These are phyloP conservation scores for Alternaria solani DNA, from an alignment of 2,329 filamentous ascomycete genomes.

Conservation along the genomic window DNA sequence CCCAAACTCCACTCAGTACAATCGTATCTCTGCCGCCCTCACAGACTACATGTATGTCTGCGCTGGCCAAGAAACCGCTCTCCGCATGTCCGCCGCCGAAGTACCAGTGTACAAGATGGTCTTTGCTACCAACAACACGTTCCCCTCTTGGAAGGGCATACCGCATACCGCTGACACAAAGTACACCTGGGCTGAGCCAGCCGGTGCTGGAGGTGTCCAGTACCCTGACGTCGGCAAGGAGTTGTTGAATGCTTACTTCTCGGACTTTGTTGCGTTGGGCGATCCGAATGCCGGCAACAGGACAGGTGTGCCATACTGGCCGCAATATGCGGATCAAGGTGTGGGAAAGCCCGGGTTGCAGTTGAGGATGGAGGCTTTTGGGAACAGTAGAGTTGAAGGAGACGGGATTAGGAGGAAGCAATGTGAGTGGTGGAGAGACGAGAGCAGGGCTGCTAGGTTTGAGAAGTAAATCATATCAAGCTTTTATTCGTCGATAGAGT, in stretches of 20 bases:
- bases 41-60: conserved; percentile 59
- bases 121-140: conserved; percentile 34
- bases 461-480: conserved; percentile 28
- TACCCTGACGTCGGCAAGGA: conserved; percentile 49
- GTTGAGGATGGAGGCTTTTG: conserved; percentile 35
- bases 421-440: conserved; percentile 42
- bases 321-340: conserved; percentile 42
- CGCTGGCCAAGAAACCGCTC: conserved; percentile 56
- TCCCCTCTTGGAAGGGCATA: conserved; percentile 31
- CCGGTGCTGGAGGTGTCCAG: conserved; percentile 54
- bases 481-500: not conserved
- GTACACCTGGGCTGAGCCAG: conserved; percentile 59
- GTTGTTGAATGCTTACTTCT: conserved; percentile 52
- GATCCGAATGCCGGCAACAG: conserved; percentile 48
- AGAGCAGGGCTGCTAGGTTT: conserved; percentile 25
- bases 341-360: conserved; percentile 27
- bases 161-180: conserved; percentile 43
- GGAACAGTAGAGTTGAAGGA: conserved; percentile 34
- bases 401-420: conserved; percentile 35
- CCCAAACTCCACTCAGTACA: conserved; percentile 56
- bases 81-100: conserved; percentile 45
- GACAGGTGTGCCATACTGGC: conserved; percentile 48
- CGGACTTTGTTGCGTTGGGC: conserved; percentile 51
- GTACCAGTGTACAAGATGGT: conserved; percentile 40
- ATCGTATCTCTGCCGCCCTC: conserved; percentile 53